Conservation (phyloP, 1,284 basidiomycete species). For the Sporisorium scitamineum region DNA sequence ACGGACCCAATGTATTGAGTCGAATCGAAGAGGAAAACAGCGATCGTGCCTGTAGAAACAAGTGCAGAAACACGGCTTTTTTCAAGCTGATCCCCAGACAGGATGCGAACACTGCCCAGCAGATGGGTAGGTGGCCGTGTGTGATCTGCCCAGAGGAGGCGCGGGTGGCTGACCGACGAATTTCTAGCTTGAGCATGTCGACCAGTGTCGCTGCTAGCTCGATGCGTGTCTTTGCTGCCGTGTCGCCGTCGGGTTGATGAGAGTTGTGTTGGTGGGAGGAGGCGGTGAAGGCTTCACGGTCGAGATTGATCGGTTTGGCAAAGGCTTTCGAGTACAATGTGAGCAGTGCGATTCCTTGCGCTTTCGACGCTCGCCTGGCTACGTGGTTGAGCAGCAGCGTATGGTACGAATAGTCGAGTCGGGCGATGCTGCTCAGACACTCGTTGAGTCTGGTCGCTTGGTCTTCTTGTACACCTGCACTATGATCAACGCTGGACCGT, state of each 20-base stretch:
- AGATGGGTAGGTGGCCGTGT: slow-evolving; percentile 86
- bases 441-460: slow-evolving; percentile 11
- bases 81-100: slow-evolving; percentile 81
- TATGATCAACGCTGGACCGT: neutral
- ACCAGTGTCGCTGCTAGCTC: slow-evolving; percentile 19
- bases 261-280: neutral
- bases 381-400: slow-evolving; percentile 89
- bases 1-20: slow-evolving; percentile 91
- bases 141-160: neutral
- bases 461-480: neutral
- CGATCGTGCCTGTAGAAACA: slow-evolving; percentile 91
- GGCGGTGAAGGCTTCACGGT: slow-evolving; percentile 14
- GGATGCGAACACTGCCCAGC: slow-evolving; percentile 87
- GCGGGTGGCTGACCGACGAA: slow-evolving; percentile 38
- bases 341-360: slow-evolving; percentile 92
- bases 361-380: slow-evolving; percentile 83
- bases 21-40: slow-evolving; percentile 90
- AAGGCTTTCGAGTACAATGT: slow-evolving; percentile 78
- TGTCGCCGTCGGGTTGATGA: neutral
- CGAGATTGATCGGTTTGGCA: slow-evolving; percentile 37
- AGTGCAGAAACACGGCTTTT: slow-evolving; percentile 79
- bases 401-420: slow-evolving; percentile 83
- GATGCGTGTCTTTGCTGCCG: neutral
- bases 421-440: slow-evolving; percentile 20
- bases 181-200: slow-evolving; percentile 33